Evolutionary conservation across 2,329 filamentous ascomycete species (phyloP), one percentile per base, ranked within the genome.

Genomic region (Hyphodiscus sp.): DNA sequence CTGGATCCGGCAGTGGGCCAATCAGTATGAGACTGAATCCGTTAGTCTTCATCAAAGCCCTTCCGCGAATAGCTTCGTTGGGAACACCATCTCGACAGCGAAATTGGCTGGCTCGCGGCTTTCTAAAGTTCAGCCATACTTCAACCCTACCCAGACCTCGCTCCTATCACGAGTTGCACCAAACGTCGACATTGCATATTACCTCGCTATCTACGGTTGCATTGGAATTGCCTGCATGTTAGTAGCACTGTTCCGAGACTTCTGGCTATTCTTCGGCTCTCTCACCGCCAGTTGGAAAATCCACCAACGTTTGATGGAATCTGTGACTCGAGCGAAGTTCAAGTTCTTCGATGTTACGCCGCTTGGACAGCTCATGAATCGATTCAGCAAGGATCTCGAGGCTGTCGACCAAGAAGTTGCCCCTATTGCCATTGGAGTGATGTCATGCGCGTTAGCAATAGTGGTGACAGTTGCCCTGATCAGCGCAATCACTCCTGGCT

Each of bases 261-360:
- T 87, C 46, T 90, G 95, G 73, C 79, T 99, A 23, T 99, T 99
- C 74, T 88, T 86, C 67, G 94, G 94, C 2, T 96, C 94, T 6
- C 76, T 97, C 46, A 86, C 85, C 23, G 94, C 94, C 2, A 97
- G 94, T 23, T 86, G 82, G 74, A 85, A 83, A 61, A 83, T 99
- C 19, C 94, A 99, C 68, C 79, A 85, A 60, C 76, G 81, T 38
- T 76, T 99, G 51, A 86, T 99, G 68, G 78, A 81, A 26, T 78
- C 87, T 1, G 83, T 99, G 20, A 87, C 89, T 15, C 84, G 91
- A 61, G 94, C 94, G 29, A 92, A 91, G 68, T 97, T 99, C 77
- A 91, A 89, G 67, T 99, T 99, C 74, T 99, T 99, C 66, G 94
- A 99, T 66, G 87, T 92, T 1, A 99, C 94, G 0, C 94, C 94